Conservation (phyloP, 192 early-diverging fungal species). For the Backusella luteola region DNA sequence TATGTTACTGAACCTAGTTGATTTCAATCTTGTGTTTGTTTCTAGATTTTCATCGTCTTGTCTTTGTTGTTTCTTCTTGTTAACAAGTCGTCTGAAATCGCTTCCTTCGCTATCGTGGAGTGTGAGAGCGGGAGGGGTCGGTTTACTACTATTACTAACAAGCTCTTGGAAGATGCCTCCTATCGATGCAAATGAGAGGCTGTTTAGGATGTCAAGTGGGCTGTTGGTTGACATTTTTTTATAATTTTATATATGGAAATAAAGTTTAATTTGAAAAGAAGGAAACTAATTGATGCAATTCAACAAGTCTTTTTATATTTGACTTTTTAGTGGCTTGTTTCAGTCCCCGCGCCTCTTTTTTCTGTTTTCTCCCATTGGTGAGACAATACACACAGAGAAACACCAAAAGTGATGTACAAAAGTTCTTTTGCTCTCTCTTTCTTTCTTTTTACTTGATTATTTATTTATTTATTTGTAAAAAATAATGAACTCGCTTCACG, state of each 20-base stretch:
- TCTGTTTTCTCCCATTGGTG: too few species aligned
- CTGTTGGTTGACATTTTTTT: neutral
- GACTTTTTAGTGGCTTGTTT: neutral
- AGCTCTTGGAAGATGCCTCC: constrained; percentile 6
- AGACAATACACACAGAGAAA: too few species aligned
- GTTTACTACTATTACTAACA: neutral
- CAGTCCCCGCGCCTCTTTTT: neutral
- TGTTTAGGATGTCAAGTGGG: neutral
- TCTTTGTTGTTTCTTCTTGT: constrained; percentile 14
- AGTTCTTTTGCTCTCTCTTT: neutral
- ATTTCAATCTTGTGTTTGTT: neutral
- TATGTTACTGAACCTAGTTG: constrained; percentile 6
- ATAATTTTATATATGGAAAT: neutral
- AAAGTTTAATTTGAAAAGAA: neutral
- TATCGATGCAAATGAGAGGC: neutral
- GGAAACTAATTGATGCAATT: neutral
- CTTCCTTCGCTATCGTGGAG: constrained; percentile 8
- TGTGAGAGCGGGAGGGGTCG: neutral
- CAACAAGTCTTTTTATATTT: neutral
- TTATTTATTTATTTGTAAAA: neutral
- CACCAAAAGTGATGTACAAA: neutral
- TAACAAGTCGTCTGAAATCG: constrained; percentile 12
- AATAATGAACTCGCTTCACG: neutral
- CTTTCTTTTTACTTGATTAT: neutral
- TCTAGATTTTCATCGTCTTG: neutral